Conservation (phyloP, 1,284 basidiomycete species). For the Ustilago cynodontis region DNA sequence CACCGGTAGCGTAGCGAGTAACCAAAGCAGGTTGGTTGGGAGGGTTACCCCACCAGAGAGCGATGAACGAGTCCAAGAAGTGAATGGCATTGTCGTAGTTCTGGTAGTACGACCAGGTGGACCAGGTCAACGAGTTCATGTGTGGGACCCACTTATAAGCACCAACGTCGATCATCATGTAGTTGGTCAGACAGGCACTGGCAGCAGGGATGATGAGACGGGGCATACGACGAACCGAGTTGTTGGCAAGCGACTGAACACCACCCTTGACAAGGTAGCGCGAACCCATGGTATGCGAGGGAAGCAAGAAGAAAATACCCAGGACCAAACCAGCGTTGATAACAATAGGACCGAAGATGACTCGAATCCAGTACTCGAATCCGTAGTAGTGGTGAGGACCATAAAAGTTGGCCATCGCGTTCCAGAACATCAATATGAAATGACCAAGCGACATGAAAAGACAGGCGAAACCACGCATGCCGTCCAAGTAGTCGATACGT, state of each 20-base stretch:
- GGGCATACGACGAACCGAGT: conserved; percentile 59
- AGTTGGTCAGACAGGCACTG: conserved; percentile 54
- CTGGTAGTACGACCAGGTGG: conserved; percentile 61
- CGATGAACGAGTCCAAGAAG: conserved; percentile 54
- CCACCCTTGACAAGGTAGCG: conserved; percentile 58
- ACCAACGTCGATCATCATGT: conserved; percentile 59
- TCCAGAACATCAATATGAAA: conserved; percentile 62
- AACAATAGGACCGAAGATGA: conserved; percentile 54
- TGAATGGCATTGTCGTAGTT: conserved; percentile 56
- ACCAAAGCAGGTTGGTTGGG: conserved; percentile 53
- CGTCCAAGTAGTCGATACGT: conserved; percentile 63
- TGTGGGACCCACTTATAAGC: conserved; percentile 59
- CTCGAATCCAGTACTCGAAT: conserved; percentile 55
- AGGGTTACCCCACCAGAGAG: conserved; percentile 58
- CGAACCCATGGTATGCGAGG: conserved; percentile 59
- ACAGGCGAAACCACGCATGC: conserved; percentile 62
- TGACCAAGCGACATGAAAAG: conserved; percentile 61
- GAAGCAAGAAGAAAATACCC: conserved; percentile 62
- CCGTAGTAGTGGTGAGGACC: conserved; percentile 49
- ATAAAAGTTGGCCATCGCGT: conserved; percentile 44
- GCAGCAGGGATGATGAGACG: conserved; percentile 56
- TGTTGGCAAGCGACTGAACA: conserved; percentile 55
- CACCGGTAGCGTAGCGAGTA: conserved; percentile 61
- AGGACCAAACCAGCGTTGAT: conserved; percentile 57
- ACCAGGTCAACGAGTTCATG: conserved; percentile 59